Base-by-base conservation (phyloP, 2,329 filamentous ascomycete genomes). In the Aspergillus ochraceus region DNA sequence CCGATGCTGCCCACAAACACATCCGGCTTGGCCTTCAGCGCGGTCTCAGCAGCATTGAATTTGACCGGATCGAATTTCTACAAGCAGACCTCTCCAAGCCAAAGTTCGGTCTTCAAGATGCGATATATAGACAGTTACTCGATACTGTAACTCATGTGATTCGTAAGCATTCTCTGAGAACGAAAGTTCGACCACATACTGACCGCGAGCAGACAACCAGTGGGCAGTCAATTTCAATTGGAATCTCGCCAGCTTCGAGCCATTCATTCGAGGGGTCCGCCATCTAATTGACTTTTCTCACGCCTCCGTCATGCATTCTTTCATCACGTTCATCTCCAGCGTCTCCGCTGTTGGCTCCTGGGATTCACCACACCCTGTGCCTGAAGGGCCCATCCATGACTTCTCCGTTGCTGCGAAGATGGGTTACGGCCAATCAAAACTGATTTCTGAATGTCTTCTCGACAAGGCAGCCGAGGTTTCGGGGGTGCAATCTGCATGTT, bases 211-310 rank as follows among this genome's bases (percentile, higher is more conserved):
- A 42, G 36, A 42, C 17, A 42, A 42, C 9, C 36, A 42, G 17
- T 42, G 36, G 36, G 36, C 36, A 8, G 36, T 42, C 36, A 42
- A 42, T 42, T 42, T 42, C 17, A 42, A 42, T 14, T 42, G 36
- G 36, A 42, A 42, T 6, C 14, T n/a, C 20, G 12, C 47, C 22
- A 50, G 47, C 20, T 50, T 50, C 22, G 47, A 50, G 22, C 47
- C 47, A 50, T 50, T 50, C n/a, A 50, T 50, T 20, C 47, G 47
- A 14, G 47, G 47, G 6, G 47, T 50, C n/a, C 47, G 47, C 4
- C 47, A 50, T 50, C 14, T 50, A 11, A 50, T 50, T 50, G 47
- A 50, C 47, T 50, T 50, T n/a, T 50, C 47, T 10, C 47, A 50
- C 47, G 47, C 47, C 14, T 50, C 47, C 29, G 47, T 6, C 20